A percentile compares a stretch with the other conserved stretches of the same genome.
phyloP scores from a whole-genome alignment of 306 rosid genomes.

The Vicia sativa region DNA sequence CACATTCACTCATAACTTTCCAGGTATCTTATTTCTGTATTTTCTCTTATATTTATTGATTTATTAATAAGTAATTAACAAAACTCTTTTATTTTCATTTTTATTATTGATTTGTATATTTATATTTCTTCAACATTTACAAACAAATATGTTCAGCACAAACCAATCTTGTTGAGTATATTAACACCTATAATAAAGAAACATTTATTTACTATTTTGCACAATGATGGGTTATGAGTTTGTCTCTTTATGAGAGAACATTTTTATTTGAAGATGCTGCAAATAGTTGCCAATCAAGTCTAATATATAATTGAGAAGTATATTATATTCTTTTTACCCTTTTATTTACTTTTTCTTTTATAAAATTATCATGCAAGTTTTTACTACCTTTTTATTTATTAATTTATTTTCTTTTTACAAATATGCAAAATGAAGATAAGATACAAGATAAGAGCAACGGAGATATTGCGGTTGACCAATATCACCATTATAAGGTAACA shows the following conservation, averaged over 20 bases:
- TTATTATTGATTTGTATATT: no score
- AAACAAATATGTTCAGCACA: no score
- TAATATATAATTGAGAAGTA: no score
- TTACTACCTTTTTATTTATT: no score
- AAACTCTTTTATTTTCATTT: no score
- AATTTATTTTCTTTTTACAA: background rate
- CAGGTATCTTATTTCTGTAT: background rate
- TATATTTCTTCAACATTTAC: no score
- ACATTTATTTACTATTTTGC: background rate
- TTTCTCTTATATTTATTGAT: no score
- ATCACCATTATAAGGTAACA: slow-evolving; percentile 52
- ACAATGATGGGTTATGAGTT: background rate
- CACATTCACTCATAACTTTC: background rate
- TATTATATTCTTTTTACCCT: background rate
- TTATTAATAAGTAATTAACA: no score
- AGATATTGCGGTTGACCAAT: slow-evolving; percentile 48
- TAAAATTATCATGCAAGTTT: no score
- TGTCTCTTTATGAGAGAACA: background rate
- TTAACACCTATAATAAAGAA: no score
- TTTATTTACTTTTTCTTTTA: background rate
- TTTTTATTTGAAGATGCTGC: background rate
- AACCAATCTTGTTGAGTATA: no score
- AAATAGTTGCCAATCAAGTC: background rate
- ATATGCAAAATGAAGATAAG: slow-evolving; percentile 39
- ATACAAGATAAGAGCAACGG: slow-evolving; percentile 51